phyloP scores from a whole-genome alignment of 331 rosid species.

The Cydonia oblonga region DNA sequence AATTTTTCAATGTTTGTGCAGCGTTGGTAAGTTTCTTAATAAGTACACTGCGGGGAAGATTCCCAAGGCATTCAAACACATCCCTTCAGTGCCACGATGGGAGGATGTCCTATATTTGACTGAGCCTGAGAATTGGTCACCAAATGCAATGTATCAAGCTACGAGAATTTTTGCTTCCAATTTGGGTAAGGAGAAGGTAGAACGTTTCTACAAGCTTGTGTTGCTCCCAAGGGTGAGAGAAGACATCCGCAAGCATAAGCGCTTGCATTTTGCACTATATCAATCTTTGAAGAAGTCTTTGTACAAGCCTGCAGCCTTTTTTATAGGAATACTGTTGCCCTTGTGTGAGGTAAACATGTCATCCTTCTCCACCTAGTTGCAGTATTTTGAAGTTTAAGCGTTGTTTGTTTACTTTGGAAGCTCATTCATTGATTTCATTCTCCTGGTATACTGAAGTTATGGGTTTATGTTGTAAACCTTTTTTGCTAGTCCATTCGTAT shows the following conservation, averaged over 20 bases:
- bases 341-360: slow-evolving; percentile 60
- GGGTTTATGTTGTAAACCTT: not conserved
- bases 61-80: slow-evolving; percentile 70
- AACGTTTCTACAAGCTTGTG: slow-evolving; percentile 71
- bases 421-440: not conserved
- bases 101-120: slow-evolving; percentile 66
- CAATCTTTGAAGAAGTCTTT: slow-evolving; percentile 63
- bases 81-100: slow-evolving; percentile 60
- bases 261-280: slow-evolving; percentile 73
- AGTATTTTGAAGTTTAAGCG: not conserved
- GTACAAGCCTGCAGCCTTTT: slow-evolving; percentile 77
- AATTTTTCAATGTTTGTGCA: slow-evolving; percentile 10
- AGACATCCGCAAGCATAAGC: slow-evolving; percentile 60
- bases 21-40: slow-evolving; percentile 58
- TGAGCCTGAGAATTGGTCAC: slow-evolving; percentile 90
- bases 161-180: slow-evolving; percentile 75
- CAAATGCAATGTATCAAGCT: slow-evolving; percentile 78
- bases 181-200: slow-evolving; percentile 61
- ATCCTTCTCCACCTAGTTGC: not conserved
- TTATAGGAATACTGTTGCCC: slow-evolving; percentile 67
- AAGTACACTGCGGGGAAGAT: slow-evolving; percentile 60
- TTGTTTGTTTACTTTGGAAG: not conserved
- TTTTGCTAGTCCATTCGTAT: not conserved
- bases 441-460: not conserved
- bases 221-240: slow-evolving; percentile 79